Conservation (phyloP, 805 yeast species). For the Saccharomycopsis sp. region DNA sequence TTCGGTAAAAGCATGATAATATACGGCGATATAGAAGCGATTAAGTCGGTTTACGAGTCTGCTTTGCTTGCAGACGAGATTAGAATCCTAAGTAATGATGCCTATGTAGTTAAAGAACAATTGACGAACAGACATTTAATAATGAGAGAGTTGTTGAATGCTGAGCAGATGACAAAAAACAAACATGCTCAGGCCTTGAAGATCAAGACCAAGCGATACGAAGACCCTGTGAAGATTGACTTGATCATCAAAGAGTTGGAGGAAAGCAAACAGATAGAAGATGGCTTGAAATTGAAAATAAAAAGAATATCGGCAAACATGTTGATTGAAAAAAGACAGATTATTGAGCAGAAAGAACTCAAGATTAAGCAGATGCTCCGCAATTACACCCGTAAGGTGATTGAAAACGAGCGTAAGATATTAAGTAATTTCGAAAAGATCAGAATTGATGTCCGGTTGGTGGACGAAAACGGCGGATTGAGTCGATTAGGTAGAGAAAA, state of each 20-base stretch:
- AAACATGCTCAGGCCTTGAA: slow-evolving; percentile 68
- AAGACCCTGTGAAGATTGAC: slow-evolving; percentile 84
- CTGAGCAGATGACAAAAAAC: slow-evolving; percentile 65
- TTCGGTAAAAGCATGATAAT: slow-evolving; percentile 61
- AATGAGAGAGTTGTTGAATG: slow-evolving; percentile 80
- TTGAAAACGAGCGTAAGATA: slow-evolving; percentile 81
- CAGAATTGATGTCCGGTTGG: slow-evolving; percentile 64
- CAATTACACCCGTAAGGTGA: slow-evolving; percentile 57
- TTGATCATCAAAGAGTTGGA: slow-evolving; percentile 80
- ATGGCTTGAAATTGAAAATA: slow-evolving; percentile 67
- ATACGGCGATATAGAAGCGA: slow-evolving; percentile 70
- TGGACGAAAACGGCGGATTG: slow-evolving; percentile 74
- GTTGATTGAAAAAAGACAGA: slow-evolving; percentile 62
- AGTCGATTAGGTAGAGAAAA: slow-evolving; percentile 75
- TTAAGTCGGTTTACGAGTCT: slow-evolving; percentile 63
- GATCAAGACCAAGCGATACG: slow-evolving; percentile 62
- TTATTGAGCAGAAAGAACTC: slow-evolving; percentile 50
- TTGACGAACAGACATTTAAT: slow-evolving; percentile 85
- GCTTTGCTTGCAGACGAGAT: slow-evolving; percentile 76
- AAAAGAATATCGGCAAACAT: slow-evolving; percentile 81
- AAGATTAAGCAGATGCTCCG: slow-evolving; percentile 50
- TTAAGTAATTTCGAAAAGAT: slow-evolving; percentile 66
- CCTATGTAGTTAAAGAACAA: slow-evolving; percentile 85
- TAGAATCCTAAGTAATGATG: slow-evolving; percentile 58
- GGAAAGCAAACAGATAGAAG: slow-evolving; percentile 69